These are phyloP conservation scores for Nannizziopsis arthrosporioides DNA, from an alignment of 2,329 filamentous ascomycete species.

Conservation along the genomic window DNA sequence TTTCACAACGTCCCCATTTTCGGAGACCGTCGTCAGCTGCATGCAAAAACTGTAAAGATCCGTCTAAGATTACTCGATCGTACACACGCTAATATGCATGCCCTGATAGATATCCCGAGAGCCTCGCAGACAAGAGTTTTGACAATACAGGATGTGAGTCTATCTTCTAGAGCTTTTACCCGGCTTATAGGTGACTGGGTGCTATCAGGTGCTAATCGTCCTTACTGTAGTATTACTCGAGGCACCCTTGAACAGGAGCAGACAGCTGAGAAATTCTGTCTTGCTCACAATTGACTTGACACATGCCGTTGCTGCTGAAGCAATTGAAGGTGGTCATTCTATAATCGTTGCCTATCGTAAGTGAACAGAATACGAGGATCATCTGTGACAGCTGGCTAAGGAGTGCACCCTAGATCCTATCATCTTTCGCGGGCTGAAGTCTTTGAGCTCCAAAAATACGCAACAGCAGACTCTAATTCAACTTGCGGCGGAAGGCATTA, in stretches of 20 bases:
- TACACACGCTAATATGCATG: slow-evolving; percentile 3
- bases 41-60: slow-evolving; percentile 63
- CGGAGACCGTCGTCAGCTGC: slow-evolving; percentile 57
- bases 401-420: slow-evolving; percentile 55
- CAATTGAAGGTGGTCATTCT: slow-evolving; percentile 61
- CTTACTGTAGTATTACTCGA: slow-evolving; percentile 50
- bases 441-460: slow-evolving; percentile 68
- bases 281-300: slow-evolving; percentile 87
- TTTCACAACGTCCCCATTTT: slow-evolving; percentile 46
- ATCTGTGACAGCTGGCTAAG: not conserved
- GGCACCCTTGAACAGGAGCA: slow-evolving; percentile 49
- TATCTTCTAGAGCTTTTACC: no score
- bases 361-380: slow-evolving; percentile 15
- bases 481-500: slow-evolving; percentile 74
- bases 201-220: not conserved
- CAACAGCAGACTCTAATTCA: slow-evolving; percentile 78
- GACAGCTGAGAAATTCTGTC: slow-evolving; percentile 52
- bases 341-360: slow-evolving; percentile 83
- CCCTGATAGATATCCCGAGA: slow-evolving; percentile 64
- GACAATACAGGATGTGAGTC: slow-evolving; percentile 68
- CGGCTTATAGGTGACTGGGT: not conserved
- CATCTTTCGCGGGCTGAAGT: slow-evolving; percentile 88
- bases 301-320: slow-evolving; percentile 76
- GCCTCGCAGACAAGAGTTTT: slow-evolving; percentile 77
- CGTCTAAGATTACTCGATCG: not conserved